Base-by-base conservation (phyloP, 805 yeast genomes). In the Metschnikowia vanudenii region DNA sequence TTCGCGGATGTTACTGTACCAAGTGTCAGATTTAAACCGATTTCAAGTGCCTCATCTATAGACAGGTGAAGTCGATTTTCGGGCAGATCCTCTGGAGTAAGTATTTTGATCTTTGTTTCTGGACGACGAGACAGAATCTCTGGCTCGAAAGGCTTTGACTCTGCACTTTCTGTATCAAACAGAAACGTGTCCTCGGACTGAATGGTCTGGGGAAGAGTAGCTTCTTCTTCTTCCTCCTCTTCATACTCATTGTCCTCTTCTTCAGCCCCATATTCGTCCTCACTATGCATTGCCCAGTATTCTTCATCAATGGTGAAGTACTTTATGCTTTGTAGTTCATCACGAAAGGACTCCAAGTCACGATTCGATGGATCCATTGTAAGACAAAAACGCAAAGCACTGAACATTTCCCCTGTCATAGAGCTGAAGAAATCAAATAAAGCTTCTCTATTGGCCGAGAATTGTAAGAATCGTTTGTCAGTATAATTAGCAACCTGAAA, bases 351-450 rank as follows among this genome's bases (percentile, higher is more conserved):
- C 1, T 61, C 60, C 49, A 92, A 69, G 57, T 84, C 83, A 59
- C 98, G 81, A 67, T 91, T 88, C 22, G 77, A 76, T 0, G 98
- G 98, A 68, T 91, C 96, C 47, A 92, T 78, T 11, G 95, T 84
- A 46, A 92, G 73, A 50, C 86, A 76, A 54, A 80, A 79, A 47
- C 96, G 78, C 60, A 91, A 75, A 0, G 88, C 95, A n/a, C 85
- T 80, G 62, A 89, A 92, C 58, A 90, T 77, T 60, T 90, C 97
- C 43, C 80, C 82, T 43, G 94, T 81, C 89, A 92, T 84, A 4
- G 90, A 73, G 14, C 96, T 90, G 63, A 91, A 92, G 35, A 90
- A 86, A 67, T 92, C 98, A 67, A 89, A 90, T 39, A 92, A 71
- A 1, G 95, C 85, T 64, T 92, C 97, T 55, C 97, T 79, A 58